phyloP scores from a whole-genome alignment of 192 early-diverging fungal genomes.

The Mortierella claussenii region DNA sequence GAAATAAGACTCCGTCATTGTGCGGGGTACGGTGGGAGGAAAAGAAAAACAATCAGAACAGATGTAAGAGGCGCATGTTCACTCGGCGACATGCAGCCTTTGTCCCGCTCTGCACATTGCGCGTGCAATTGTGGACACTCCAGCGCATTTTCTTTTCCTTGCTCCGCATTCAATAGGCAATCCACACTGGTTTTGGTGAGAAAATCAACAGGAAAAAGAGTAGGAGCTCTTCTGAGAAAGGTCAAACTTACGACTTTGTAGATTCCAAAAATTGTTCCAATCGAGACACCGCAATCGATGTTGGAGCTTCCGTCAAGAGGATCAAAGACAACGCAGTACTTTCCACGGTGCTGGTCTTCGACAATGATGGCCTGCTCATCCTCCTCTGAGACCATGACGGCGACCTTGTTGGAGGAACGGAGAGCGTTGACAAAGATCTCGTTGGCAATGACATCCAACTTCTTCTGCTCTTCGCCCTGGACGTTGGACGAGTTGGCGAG shows the following conservation, averaged over 20 bases:
- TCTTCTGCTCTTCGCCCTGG: slow-evolving; percentile 95
- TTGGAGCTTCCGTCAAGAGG: slow-evolving; percentile 97
- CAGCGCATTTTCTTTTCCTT: too few species aligned
- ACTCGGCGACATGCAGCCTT: too few species aligned
- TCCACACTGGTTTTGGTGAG: too few species aligned
- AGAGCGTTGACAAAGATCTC: slow-evolving; percentile 98
- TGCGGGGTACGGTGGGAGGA: too few species aligned
- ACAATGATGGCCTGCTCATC: slow-evolving; percentile 94
- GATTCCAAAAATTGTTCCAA: slow-evolving; percentile 99
- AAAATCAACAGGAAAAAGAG: too few species aligned
- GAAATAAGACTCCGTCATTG: too few species aligned
- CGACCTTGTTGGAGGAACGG: slow-evolving; percentile 87
- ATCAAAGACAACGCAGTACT: slow-evolving; percentile 98
- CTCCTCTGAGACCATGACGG: slow-evolving; percentile 97
- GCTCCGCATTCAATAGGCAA: too few species aligned
- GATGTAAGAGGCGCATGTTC: too few species aligned
- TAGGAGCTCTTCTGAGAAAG: too few species aligned
- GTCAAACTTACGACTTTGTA: slow-evolving; percentile 82
- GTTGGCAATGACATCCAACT: slow-evolving; percentile 96
- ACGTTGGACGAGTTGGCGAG: slow-evolving; percentile 87
- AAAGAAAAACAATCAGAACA: too few species aligned
- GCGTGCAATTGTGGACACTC: too few species aligned
- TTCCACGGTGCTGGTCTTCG: slow-evolving; percentile 78
- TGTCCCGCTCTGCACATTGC: too few species aligned
- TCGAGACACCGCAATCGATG: slow-evolving; percentile 98